Base-by-base conservation (phyloP, 2,329 filamentous ascomycete species). In the Fusarium buxicola region DNA sequence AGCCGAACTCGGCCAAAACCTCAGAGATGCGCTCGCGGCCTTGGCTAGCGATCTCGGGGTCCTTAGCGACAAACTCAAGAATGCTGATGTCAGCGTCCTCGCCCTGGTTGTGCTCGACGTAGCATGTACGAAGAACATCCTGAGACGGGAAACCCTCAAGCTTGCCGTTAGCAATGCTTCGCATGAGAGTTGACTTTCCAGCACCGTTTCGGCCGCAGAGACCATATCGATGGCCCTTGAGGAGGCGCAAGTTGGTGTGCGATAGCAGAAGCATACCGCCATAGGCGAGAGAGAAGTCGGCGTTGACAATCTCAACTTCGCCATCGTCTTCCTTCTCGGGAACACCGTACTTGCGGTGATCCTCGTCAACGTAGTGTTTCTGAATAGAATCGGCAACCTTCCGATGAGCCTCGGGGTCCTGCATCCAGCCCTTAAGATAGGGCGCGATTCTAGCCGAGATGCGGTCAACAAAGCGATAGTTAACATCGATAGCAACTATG, bases 141-240 rank as follows among this genome's bases (percentile, higher is more conserved):
- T 95, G 93, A 13, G 92, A 84, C 32, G 95, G 95, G 81, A 99
- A 99, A 8, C 95, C 95, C 78, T 99, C 95, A 4, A 99, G 86
- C 84, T 99, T 99, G 73, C 94, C 94, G 58, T 90, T 90, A 46
- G 95, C 92, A 72, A 99, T 99, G 76, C 91, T 93, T 75, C 92
- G 92, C 95, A 99, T 98, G 56, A 99, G 86, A 2, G 95, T 99
- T n/a, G 95, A 98, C 82, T 99, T 99, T 74, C 95, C 95, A 55
- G 94, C 93, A 81, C 95, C 95, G 76, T 99, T 99, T 71, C 94
- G 91, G 72, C 95, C 95, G 73, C 94, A 97, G 15, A 99, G 91
- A 76, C 95, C 95, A 75, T 99, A 99, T 57, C 95, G 90, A 78
- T 98, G 95, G 55, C 95, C 95, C 83, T 98, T 97, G 72, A 98